Base-by-base conservation (phyloP, 306 rosid genomes). In the Nissolia schottii region DNA sequence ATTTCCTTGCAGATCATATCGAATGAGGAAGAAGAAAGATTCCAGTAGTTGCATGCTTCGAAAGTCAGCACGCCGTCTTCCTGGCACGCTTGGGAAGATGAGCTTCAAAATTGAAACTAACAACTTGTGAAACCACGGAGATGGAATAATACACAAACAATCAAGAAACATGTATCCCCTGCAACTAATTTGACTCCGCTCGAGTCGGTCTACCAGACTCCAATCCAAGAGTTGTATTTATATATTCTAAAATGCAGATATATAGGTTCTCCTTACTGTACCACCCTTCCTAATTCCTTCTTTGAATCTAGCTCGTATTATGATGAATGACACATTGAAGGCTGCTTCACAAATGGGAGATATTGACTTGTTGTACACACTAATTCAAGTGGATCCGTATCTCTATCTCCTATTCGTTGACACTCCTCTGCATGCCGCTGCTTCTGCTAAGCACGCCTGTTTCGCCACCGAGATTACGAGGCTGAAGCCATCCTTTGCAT, bases 371-470 rank as follows among this genome's bases (percentile, higher is more conserved):
- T 61, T 81, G 12, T 81, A 81, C 67, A 46, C 11, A 6, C 15
- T 65, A 2, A 49, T 81, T 22, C 56, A 51, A 50, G 63, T 70
- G 29, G 63, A 81, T 28, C 74, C 78, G 8, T 38, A 23, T 40
- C 14, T 76, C 27, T 54, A 23, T 76, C 27, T 54, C 18, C 86
- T 81, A 22, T 85, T 81, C 49, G 46, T 56, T 12, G 58, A 78
- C 15, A 81, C 88, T 6, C 88, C 88, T 18, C 15, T 85, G 35
- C 88, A 85, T 48, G 2, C 67, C 15, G 80, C 80, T 14, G 79
- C 82, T 3, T 27, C 80, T 18, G 51, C 59, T 7, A 86, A 80
- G 1, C 58, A 81, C 1, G 12, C 56, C 9, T 40, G 19, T 43
- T 81, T 85, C n/a, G 70, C 80, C 37, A 3, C 78, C 23, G 85